Percentiles rank a stretch among this genome's conserved stretches.
Conservation (phyloP, 306 rosid genomes). For the Vigna reflexopilosa region DNA sequence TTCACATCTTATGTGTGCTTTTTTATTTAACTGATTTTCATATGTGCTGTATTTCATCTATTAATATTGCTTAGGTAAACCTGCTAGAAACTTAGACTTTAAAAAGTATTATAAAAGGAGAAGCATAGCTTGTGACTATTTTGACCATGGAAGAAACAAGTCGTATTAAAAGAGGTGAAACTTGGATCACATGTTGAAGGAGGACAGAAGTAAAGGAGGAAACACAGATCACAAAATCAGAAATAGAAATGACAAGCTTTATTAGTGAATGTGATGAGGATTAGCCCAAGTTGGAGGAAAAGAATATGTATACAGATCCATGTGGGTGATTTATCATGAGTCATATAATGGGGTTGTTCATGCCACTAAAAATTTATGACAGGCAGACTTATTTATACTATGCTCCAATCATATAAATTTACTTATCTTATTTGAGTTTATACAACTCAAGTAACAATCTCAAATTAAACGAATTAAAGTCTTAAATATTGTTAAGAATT, state of each 20-base stretch:
- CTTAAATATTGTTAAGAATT: too few species aligned
- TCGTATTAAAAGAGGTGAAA: constrained; percentile 44
- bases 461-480: too few species aligned
- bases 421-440: background rate
- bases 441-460: too few species aligned
- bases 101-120: constrained; percentile 34
- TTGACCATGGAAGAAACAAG: constrained; percentile 37
- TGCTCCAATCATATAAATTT: background rate
- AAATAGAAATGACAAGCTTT: constrained; percentile 42
- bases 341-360: background rate
- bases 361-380: background rate
- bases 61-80: background rate
- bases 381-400: constrained; percentile 8
- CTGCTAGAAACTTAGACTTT: constrained; percentile 16
- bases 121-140: constrained; percentile 44
- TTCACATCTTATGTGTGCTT: fast-evolving
- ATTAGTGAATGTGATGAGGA: constrained; percentile 49
- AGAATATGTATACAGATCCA: constrained; percentile 46
- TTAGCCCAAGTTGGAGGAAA: constrained; percentile 56
- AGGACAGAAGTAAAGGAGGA: constrained; percentile 3
- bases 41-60: background rate
- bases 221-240: constrained; percentile 37
- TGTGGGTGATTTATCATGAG: constrained; percentile 29
- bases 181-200: constrained; percentile 46
- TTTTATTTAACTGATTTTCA: too few species aligned